Percentiles rank a stretch among this genome's conserved stretches.
Evolutionary conservation across 352 stramenopile genomes (phyloP).

Genomic region (Plasmopara halstedii): DNA sequence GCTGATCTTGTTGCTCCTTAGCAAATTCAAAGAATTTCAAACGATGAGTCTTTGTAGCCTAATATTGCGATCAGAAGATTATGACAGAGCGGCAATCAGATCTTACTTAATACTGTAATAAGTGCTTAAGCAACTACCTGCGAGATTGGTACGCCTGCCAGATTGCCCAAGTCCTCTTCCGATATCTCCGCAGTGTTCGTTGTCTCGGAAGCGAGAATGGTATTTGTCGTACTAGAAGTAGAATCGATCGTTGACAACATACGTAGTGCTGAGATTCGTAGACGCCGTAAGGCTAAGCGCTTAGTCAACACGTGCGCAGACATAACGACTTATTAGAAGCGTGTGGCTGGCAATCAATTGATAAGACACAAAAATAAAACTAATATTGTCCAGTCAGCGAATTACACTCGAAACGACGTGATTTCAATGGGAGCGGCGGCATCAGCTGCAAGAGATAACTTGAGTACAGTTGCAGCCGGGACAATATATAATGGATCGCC

Average conservation of each 20-base stretch:
- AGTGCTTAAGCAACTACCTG: slow-evolving; percentile 24
- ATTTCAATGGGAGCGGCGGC: slow-evolving; percentile 45
- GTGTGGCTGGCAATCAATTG: slow-evolving; percentile 15
- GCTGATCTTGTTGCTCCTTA: slow-evolving; percentile 68
- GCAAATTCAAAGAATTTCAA: slow-evolving; percentile 77
- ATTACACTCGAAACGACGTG: neutral
- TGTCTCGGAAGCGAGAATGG: slow-evolving; percentile 3
- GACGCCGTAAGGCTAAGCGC: slow-evolving; percentile 11
- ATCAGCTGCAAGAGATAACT: slow-evolving; percentile 49
- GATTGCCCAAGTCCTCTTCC: slow-evolving; percentile 34
- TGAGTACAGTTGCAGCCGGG: slow-evolving; percentile 2
- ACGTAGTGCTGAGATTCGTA: slow-evolving; percentile 5
- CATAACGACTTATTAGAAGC: slow-evolving; percentile 32
- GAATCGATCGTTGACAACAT: slow-evolving; percentile 33
- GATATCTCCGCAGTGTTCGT: slow-evolving; percentile 5
- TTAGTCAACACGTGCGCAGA: slow-evolving; percentile 47
- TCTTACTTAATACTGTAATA: neutral
- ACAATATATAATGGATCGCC: slow-evolving; percentile 2
- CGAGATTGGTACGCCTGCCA: slow-evolving; percentile 48
- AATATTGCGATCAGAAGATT: neutral
- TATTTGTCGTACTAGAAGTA: neutral
- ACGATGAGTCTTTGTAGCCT: slow-evolving; percentile 53
- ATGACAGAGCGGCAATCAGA: neutral
- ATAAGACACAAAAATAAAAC: slow-evolving; percentile 5
- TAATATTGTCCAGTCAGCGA: slow-evolving; percentile 8